These are phyloP conservation scores for Colletotrichum theobromicola DNA, from an alignment of 2,329 filamentous ascomycete genomes.

Conservation along the genomic window DNA sequence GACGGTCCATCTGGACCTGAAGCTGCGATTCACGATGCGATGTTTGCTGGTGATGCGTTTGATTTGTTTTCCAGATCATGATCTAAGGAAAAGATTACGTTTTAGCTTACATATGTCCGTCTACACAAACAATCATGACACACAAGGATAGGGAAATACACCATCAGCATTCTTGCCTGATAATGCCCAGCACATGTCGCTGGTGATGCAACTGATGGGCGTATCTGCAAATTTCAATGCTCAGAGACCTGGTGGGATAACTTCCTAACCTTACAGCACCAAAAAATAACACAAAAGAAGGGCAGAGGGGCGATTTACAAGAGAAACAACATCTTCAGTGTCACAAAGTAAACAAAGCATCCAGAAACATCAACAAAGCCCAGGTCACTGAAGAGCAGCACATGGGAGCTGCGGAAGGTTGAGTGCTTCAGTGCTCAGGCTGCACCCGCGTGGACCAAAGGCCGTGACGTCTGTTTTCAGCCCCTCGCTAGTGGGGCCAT, in stretches of 20 bases:
- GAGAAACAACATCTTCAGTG: neutral
- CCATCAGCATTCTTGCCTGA: neutral
- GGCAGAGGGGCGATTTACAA: neutral
- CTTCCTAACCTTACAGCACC: neutral
- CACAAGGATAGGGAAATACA: neutral
- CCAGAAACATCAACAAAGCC: neutral
- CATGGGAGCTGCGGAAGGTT: neutral
- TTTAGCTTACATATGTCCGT: neutral
- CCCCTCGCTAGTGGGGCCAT: conserved; percentile 19
- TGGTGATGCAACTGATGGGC: neutral
- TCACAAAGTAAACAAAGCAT: neutral
- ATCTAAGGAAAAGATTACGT: neutral
- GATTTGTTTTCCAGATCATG: neutral
- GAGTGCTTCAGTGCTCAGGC: neutral
- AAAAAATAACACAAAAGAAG: neutral
- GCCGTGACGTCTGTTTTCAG: conserved; percentile 20
- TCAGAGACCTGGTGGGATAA: neutral
- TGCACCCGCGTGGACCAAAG: neutral
- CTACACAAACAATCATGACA: neutral
- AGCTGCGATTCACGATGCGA: neutral
- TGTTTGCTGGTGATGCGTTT: neutral
- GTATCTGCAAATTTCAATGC: neutral
- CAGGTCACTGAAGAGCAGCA: neutral
- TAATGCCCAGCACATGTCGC: neutral
- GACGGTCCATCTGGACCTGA: neutral